Evolutionary conservation across 257 asterid genomes (phyloP).

Genomic region (Anisodus acutangulus): DNA sequence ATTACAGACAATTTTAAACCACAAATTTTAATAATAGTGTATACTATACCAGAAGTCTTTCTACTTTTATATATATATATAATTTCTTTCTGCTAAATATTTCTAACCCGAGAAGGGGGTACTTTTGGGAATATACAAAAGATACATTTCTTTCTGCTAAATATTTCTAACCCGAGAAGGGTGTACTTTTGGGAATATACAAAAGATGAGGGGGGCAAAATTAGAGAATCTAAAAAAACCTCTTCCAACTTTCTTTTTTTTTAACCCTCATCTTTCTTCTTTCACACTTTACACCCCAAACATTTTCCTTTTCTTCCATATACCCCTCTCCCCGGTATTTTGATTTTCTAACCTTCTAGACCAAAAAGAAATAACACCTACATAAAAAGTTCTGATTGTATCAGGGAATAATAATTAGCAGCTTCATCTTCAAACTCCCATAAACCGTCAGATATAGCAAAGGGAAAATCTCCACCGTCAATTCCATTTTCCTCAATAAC

Average conservation of each 20-base stretch:
- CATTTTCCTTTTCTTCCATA: background rate
- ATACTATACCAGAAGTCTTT: no score
- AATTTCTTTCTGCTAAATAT: no score
- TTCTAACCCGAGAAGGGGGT: no score
- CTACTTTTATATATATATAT: no score
- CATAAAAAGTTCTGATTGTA: constrained; percentile 76
- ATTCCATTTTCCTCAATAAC: constrained; percentile 21
- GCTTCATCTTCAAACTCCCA: constrained; percentile 86
- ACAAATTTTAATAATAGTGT: no score
- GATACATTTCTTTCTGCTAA: background rate
- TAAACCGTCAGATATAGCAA: constrained; percentile 50
- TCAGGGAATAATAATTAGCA: constrained; percentile 57
- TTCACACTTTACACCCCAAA: constrained; percentile 31
- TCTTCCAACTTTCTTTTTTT: constrained; percentile 35
- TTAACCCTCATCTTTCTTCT: background rate
- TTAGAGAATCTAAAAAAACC: constrained; percentile 35
- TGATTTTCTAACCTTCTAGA: constrained; percentile 16
- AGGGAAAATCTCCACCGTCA: constrained; percentile 36
- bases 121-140: no score
- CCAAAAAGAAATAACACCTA: constrained; percentile 41
- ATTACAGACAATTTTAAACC: no score
- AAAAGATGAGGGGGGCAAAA: constrained; percentile 49
- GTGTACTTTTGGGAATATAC: constrained; percentile 32
- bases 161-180: constrained; percentile 37
- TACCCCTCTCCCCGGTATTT: constrained; percentile 42